Conservation (phyloP, 352 stramenopile species). For the Phytophthora pseudosyringae region DNA sequence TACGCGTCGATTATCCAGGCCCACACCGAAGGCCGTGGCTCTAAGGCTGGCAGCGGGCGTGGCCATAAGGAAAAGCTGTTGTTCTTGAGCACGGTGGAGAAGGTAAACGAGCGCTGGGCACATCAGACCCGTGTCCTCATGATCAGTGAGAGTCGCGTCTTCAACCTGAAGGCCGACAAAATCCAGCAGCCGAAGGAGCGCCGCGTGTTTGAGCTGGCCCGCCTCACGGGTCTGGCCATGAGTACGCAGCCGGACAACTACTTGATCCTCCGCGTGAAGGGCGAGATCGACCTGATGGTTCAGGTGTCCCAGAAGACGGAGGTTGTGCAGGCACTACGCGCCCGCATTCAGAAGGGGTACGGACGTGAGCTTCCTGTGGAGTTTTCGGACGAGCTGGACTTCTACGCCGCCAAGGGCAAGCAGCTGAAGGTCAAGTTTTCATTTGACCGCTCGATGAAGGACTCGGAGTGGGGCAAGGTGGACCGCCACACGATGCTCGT, state of each 20-base stretch:
- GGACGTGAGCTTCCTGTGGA: conserved; percentile 67
- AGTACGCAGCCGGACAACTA: conserved; percentile 86
- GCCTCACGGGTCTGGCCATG: conserved; percentile 70
- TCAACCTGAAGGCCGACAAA: conserved; percentile 88
- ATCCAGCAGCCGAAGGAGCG: conserved; percentile 85
- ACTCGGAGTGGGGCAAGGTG: conserved; percentile 67
- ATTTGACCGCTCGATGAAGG: conserved; percentile 66
- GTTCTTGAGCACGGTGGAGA: conserved; percentile 74
- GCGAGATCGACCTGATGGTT: conserved; percentile 76
- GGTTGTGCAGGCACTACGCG: conserved; percentile 75
- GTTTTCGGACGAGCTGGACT: conserved; percentile 75
- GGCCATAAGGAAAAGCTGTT: conserved; percentile 61
- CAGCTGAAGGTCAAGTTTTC: conserved; percentile 73
- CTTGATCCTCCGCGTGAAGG: conserved; percentile 77
- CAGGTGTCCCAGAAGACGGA: conserved; percentile 83
- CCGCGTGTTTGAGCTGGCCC: conserved; percentile 66
- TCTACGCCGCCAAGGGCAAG: conserved; percentile 73
- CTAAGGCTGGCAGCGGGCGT: conserved; percentile 32
- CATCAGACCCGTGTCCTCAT: conserved; percentile 81
- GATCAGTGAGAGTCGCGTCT: conserved; percentile 77
- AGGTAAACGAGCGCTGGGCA: conserved; percentile 87
- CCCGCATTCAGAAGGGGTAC: conserved; percentile 62
- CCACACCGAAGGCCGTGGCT: conserved; percentile 39
- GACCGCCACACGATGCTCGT: conserved; percentile 79
- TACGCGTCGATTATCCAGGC: conserved; percentile 71